These are phyloP conservation scores for Oryza glumipatula DNA, from an alignment of 176 grass and related monocot species.

Conservation along the genomic window DNA sequence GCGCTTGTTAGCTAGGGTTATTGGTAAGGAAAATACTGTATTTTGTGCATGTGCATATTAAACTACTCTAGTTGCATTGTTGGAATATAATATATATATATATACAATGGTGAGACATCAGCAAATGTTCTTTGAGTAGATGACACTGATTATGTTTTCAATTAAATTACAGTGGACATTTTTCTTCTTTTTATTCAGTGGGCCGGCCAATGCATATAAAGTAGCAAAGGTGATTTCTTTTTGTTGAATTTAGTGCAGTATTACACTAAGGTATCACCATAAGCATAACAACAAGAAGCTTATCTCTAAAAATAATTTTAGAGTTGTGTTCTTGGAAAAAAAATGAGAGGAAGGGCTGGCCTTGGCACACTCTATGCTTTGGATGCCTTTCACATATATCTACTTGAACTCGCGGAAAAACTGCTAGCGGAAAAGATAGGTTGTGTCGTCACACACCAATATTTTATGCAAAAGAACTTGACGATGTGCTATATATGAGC, in stretches of 20 bases:
- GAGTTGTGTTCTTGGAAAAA: neutral
- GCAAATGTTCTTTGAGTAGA: neutral
- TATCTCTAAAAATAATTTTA: neutral
- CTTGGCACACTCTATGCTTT: neutral
- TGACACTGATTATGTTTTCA: neutral
- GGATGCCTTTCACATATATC: conserved; percentile 28
- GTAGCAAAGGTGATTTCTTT: neutral
- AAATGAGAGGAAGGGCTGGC: neutral
- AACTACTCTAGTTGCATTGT: neutral
- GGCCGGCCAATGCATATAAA: neutral
- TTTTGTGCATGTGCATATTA: neutral
- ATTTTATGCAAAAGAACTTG: conserved; percentile 49
- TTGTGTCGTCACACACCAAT: conserved; percentile 35
- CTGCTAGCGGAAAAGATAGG: conserved; percentile 7
- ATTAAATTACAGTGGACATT: neutral
- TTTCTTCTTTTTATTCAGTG: neutral
- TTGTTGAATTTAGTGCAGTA: neutral
- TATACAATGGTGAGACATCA: too few relatives aligned
- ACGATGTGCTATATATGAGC: neutral
- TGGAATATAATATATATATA: neutral
- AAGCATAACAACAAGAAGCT: neutral
- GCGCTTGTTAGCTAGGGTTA: neutral
- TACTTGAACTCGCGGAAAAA: neutral
- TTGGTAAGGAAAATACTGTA: too few relatives aligned
- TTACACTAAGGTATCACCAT: too few relatives aligned